Conservation (phyloP, 805 yeast species). For the Kodamaea lidongshanica region DNA sequence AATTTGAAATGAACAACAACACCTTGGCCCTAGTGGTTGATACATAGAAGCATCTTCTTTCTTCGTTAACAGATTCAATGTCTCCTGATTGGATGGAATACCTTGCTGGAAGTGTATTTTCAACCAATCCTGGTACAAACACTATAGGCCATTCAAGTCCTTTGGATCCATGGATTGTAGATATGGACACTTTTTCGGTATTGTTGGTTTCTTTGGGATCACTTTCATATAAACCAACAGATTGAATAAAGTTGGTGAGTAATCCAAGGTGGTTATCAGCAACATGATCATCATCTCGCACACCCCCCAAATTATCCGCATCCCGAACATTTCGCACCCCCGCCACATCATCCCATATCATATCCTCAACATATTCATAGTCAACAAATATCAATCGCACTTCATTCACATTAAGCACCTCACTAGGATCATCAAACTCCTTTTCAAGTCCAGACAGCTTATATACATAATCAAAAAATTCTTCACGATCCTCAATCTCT, state of each 20-base stretch:
- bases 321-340: background rate
- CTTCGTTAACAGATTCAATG: slow-evolving; percentile 51
- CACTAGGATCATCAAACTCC: slow-evolving; percentile 24
- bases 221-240: slow-evolving; percentile 31
- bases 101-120: slow-evolving; percentile 58
- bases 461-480: slow-evolving; percentile 22
- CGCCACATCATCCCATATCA: background rate
- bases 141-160: slow-evolving; percentile 96
- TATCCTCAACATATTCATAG: slow-evolving; percentile 27
- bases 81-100: slow-evolving; percentile 34
- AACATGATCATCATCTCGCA: slow-evolving; percentile 1
- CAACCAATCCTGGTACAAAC: slow-evolving; percentile 66
- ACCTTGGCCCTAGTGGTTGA: slow-evolving; percentile 79
- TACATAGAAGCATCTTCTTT: slow-evolving; percentile 79
- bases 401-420: slow-evolving; percentile 35
- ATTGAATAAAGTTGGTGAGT: slow-evolving; percentile 23
- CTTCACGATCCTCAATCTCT: slow-evolving; percentile 6
- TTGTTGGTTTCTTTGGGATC: slow-evolving; percentile 13
- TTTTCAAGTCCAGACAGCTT: slow-evolving; percentile 22
- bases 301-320: slow-evolving; percentile 1
- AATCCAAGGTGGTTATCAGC: slow-evolving; percentile 13
- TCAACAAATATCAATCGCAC: slow-evolving; percentile 31
- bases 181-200: slow-evolving; percentile 37
- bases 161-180: slow-evolving; percentile 89
- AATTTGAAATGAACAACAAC: slow-evolving; percentile 42